These are phyloP conservation scores for Ophiostoma novo-ulmi DNA, from an alignment of 2,329 filamentous ascomycete genomes.

Conservation along the genomic window DNA sequence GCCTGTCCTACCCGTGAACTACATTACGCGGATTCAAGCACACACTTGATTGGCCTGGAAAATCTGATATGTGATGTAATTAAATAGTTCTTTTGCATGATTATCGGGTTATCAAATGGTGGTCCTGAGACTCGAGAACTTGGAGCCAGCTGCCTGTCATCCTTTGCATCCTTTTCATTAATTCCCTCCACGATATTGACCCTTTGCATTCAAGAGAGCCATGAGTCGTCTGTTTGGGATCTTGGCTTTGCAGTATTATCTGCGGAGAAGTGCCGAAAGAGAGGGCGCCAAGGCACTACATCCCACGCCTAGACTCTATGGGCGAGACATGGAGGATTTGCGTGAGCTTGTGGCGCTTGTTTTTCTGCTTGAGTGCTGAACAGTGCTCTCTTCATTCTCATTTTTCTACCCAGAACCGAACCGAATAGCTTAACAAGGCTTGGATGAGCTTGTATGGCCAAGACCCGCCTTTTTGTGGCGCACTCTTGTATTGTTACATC, in stretches of 20 bases:
- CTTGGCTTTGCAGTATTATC: background rate
- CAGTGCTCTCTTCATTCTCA: background rate
- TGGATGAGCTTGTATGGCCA: constrained; percentile 10
- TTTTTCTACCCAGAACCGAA: background rate
- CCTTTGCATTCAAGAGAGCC: background rate
- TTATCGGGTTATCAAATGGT: background rate
- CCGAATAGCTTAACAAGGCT: background rate
- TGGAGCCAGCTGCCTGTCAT: background rate
- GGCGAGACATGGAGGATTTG: background rate
- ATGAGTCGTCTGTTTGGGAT: background rate
- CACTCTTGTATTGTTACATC: background rate
- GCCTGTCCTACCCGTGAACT: background rate
- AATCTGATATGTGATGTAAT: background rate
- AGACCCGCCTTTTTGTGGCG: background rate
- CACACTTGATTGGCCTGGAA: background rate
- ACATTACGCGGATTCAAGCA: background rate
- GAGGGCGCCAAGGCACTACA: background rate
- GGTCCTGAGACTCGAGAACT: background rate
- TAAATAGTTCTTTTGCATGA: background rate
- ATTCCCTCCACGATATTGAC: background rate
- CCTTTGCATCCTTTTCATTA: background rate
- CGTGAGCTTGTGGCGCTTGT: background rate
- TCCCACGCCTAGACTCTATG: background rate
- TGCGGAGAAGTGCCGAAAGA: background rate
- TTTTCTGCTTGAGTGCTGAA: background rate